Evolutionary conservation across 768 basidiomycete species (phyloP), one percentile per base, ranked within the genome.

Genomic region (Zangia roseola): DNA sequence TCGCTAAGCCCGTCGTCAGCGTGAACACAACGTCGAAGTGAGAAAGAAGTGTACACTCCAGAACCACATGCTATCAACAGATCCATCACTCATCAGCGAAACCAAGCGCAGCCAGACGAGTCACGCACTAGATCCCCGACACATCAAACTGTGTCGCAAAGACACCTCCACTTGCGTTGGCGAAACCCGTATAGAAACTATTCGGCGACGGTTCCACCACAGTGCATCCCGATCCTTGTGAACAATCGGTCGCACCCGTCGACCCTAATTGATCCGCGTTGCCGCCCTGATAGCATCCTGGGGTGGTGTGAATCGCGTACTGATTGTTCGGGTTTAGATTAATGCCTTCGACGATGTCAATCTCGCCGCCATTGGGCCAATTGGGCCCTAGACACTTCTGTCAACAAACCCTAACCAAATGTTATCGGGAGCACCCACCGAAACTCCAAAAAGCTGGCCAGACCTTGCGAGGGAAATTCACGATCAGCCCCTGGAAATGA

Each of bases 131-230:
- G 33, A 80, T 71, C 17, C 79, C 84, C 1, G 74, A 62, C 6
- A 73, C 70, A 42, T 86, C 86, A 52, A 87, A 83, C 56, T 87
- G 85, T 4, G 83, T 75, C 3, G 86, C 86, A 65, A 73, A 91
- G 1, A 84, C 80, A 5, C 83, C 83, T 6, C 83, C 83, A n/a
- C 82, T 80, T 25, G 57, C 58, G 3, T 24, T 8, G 0, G 60
- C 50, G 35, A 69, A 69, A 19, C 54, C 49, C 6, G 41, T 28
- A 3, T 35, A 37, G 45, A 50, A 70, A 31, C 64, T 70, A 23
- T 69, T 69, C 14, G 50, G 61, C 17, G 63, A 65, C 2, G 54
- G 61, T 53, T 69, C 69, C 9, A 23, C 56, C 19, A 63, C 58
- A 26, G 63, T 68, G 24, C 69, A 69, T 28, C 68, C 69, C 6